Evolutionary conservation across 2,329 filamentous ascomycete genomes (phyloP).

Genomic region (Colletotrichum tabaci): DNA sequence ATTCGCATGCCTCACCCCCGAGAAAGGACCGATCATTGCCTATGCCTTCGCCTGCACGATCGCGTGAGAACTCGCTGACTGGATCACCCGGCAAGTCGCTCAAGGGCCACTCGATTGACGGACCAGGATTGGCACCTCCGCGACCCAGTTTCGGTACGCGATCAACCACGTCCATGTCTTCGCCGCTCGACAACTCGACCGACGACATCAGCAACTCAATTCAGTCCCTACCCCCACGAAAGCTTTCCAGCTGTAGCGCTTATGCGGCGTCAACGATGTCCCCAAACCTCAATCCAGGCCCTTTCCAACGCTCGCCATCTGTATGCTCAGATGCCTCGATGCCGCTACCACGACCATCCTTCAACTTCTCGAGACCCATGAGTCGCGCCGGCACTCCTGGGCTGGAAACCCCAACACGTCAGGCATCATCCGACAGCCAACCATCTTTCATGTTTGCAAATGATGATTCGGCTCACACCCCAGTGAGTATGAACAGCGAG

Average conservation of each 20-base stretch:
- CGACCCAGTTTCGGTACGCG: constrained; percentile 65
- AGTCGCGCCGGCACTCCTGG: constrained; percentile 78
- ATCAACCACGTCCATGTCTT: constrained; percentile 74
- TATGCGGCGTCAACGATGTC: constrained; percentile 63
- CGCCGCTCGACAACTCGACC: constrained; percentile 76
- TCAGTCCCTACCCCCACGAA: constrained; percentile 79
- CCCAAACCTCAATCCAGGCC: constrained; percentile 65
- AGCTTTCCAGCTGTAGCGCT: constrained; percentile 78
- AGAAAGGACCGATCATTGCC: constrained; percentile 54
- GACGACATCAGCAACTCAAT: constrained; percentile 75
- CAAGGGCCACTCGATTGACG: constrained; percentile 64
- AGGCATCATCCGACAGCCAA: constrained; percentile 78
- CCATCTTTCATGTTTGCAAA: constrained; percentile 71
- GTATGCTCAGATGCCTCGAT: constrained; percentile 85
- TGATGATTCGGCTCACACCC: constrained; percentile 78
- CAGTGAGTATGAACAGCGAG: constrained; percentile 81
- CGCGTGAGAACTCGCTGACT: constrained; percentile 48
- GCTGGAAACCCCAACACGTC: constrained; percentile 71
- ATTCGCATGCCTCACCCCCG: constrained; percentile 41
- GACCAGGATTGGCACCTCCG: constrained; percentile 66
- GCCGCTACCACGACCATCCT: constrained; percentile 78
- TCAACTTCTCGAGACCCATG: constrained; percentile 94
- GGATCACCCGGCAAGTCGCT: constrained; percentile 62
- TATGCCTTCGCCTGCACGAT: constrained; percentile 53
- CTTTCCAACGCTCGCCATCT: constrained; percentile 85